Conservation (phyloP, 2,329 filamentous ascomycete genomes). For the Beauveria rudraprayagi region DNA sequence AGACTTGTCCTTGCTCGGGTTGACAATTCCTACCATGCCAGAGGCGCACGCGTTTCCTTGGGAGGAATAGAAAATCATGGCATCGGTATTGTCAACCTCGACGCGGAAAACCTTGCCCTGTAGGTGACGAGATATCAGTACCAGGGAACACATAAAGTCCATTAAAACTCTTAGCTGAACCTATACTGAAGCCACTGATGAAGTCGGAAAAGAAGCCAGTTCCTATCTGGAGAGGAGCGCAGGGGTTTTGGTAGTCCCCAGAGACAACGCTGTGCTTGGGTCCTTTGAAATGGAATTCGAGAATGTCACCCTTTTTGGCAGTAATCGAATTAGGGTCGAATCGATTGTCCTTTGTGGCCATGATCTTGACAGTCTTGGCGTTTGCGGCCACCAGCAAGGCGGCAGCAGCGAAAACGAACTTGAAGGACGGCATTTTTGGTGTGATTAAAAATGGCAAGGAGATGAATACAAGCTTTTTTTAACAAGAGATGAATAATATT, state of each 20-base stretch:
- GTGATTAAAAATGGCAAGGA: background rate
- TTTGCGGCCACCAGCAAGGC: constrained; percentile 19
- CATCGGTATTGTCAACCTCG: constrained; percentile 23
- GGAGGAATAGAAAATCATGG: constrained; percentile 32
- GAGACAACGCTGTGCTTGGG: constrained; percentile 31
- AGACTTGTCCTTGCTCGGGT: constrained; percentile 22
- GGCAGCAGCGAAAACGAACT: constrained; percentile 18
- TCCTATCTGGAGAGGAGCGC: constrained; percentile 23
- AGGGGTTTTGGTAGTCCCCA: constrained; percentile 28
- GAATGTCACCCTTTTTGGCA: constrained; percentile 25
- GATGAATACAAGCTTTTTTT: background rate
- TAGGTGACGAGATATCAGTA: background rate
- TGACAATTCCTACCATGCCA: constrained; percentile 34
- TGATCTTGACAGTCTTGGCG: constrained; percentile 27
- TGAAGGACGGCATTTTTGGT: constrained; percentile 24
- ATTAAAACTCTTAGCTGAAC: constrained; percentile 10
- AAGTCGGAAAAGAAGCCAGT: constrained; percentile 32
- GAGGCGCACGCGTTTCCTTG: constrained; percentile 28
- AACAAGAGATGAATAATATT: background rate
- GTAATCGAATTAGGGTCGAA: constrained; percentile 27
- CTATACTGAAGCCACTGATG: constrained; percentile 22
- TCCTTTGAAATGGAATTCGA: constrained; percentile 30
- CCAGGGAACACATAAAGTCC: background rate
- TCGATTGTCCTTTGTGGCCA: constrained; percentile 23
- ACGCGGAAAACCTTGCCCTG: constrained; percentile 30